Evolutionary conservation across 2,329 filamentous ascomycete species (phyloP), one percentile per base, ranked within the genome.

Genomic region (Colletotrichum sidae): DNA sequence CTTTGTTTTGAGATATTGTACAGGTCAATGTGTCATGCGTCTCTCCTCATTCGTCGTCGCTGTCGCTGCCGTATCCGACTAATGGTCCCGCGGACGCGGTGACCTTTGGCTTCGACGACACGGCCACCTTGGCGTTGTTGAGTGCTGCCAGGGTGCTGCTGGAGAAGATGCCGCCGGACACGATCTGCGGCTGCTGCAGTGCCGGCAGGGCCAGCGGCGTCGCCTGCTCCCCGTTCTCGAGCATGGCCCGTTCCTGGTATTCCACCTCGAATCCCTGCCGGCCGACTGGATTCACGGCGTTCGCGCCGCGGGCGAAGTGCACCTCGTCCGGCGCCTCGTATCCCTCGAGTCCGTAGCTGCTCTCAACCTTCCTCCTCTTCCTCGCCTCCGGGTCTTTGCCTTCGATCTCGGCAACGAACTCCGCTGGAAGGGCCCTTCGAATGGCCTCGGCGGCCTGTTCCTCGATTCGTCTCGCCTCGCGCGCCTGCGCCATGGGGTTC

Each of bases 371-470:
- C 77, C 95, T 88, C 72, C 94, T 85, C 81, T 97, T 98, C 74
- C 90, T 86, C 45, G 94, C 92, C 71, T 94, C 93, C 0, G 92
- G 92, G 70, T 97, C 93, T 55, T 92, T 88, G 13, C 96, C 96
- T 77, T 99, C 96, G 52, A 99, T 90, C 81, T 99, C 94, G 0
- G 94, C 93, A 0, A 99, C 90, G 69, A 96, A 98, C 35, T 94
- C 93, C 0, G 91, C 93, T 0, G 96, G 96, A 5, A 99, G 81
- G 0, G 96, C 95, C 69, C 92, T 86, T 15, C 96, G 84, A 62
- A 99, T 93, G 1, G 96, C 96, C 73, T 97, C 96, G 0, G 96
- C 96, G 2, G 96, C 96, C 77, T 99, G 96, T 75, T 99, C 96
- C 75, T 99, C 96, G 66, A 99, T 91, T 45, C 91, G 86, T 44